Conservation (phyloP, 805 yeast genomes). For the Barnettozyma sp. region DNA sequence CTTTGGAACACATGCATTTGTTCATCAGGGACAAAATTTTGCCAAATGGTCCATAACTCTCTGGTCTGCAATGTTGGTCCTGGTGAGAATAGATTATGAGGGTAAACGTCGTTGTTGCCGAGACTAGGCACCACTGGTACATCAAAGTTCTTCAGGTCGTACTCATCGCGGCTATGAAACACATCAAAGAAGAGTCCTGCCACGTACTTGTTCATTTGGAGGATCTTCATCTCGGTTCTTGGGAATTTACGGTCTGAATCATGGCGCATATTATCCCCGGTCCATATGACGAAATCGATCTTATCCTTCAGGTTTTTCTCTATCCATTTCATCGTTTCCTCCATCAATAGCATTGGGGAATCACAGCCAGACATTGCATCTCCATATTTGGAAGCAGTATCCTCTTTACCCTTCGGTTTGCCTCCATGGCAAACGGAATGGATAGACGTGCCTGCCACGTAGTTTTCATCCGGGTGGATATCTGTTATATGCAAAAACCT, state of each 20-base stretch:
- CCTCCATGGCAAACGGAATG: slow-evolving; percentile 54
- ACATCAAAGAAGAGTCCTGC: slow-evolving; percentile 44
- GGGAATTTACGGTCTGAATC: slow-evolving; percentile 73
- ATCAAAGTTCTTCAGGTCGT: slow-evolving; percentile 38
- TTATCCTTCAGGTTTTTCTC: slow-evolving; percentile 57
- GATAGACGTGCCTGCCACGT: slow-evolving; percentile 43
- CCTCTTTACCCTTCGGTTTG: slow-evolving; percentile 25
- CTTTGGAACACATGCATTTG: slow-evolving; percentile 69
- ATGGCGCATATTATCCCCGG: slow-evolving; percentile 84
- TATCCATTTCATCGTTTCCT: slow-evolving; percentile 63
- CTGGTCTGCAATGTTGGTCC: slow-evolving; percentile 89
- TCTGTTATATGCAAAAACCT: slow-evolving; percentile 83
- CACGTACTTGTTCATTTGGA: slow-evolving; percentile 57
- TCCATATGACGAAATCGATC: slow-evolving; percentile 83
- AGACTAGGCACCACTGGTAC: slow-evolving; percentile 59
- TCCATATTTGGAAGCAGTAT: slow-evolving; percentile 60
- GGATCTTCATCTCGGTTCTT: slow-evolving; percentile 64
- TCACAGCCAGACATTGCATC: slow-evolving; percentile 77
- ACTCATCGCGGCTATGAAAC: slow-evolving; percentile 34
- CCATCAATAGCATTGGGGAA: slow-evolving; percentile 55
- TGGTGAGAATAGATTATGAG: slow-evolving; percentile 77
- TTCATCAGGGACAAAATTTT: slow-evolving; percentile 63
- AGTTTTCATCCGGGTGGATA: slow-evolving; percentile 75
- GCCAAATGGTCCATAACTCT: slow-evolving; percentile 70
- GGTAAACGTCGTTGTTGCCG: slow-evolving; percentile 86